Percentiles rank a stretch among this genome's conserved stretches.
Conservation (phyloP, 2,329 filamentous ascomycete genomes). For the Didymella lethalis region DNA sequence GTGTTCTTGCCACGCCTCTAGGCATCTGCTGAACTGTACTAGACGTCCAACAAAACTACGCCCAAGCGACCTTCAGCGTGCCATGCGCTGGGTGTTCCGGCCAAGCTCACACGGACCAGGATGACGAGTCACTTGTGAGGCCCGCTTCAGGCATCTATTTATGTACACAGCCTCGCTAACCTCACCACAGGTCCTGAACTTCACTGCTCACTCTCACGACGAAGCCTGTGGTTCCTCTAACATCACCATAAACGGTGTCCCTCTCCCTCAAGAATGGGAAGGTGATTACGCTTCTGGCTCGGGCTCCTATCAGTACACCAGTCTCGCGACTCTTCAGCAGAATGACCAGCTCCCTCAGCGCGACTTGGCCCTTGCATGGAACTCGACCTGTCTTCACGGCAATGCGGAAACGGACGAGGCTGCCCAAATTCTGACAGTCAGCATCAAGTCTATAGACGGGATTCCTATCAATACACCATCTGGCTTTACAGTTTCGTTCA, state of each 20-base stretch:
- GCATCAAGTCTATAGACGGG: conserved; percentile 51
- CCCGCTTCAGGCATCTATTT: conserved; percentile 46
- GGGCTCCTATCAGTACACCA: conserved; percentile 40
- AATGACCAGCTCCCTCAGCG: conserved; percentile 46
- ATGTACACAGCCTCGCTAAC: conserved; percentile 39
- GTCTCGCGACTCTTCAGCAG: conserved; percentile 40
- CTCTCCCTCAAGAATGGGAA: conserved; percentile 50
- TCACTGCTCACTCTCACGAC: conserved; percentile 51
- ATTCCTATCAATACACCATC: conserved; percentile 39
- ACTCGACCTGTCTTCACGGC: conserved; percentile 50
- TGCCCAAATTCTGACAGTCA: conserved; percentile 52
- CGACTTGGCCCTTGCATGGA: conserved; percentile 51
- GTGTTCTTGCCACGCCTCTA: conserved; percentile 36
- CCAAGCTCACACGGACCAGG: conserved; percentile 46
- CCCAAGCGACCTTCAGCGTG: conserved; percentile 54
- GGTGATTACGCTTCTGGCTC: conserved; percentile 48
- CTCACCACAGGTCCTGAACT: conserved; percentile 50
- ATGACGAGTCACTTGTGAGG: conserved; percentile 54
- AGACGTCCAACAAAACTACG: conserved; percentile 48
- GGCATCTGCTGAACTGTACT: conserved; percentile 43
- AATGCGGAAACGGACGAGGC: conserved; percentile 37
- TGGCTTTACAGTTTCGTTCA: conserved; percentile 53
- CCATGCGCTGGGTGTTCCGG: conserved; percentile 55
- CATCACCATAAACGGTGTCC: conserved; percentile 53
- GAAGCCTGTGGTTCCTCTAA: conserved; percentile 52